These are phyloP conservation scores for Pseudopithomyces chartarum DNA, from an alignment of 2,329 filamentous ascomycete species.

Conservation along the genomic window DNA sequence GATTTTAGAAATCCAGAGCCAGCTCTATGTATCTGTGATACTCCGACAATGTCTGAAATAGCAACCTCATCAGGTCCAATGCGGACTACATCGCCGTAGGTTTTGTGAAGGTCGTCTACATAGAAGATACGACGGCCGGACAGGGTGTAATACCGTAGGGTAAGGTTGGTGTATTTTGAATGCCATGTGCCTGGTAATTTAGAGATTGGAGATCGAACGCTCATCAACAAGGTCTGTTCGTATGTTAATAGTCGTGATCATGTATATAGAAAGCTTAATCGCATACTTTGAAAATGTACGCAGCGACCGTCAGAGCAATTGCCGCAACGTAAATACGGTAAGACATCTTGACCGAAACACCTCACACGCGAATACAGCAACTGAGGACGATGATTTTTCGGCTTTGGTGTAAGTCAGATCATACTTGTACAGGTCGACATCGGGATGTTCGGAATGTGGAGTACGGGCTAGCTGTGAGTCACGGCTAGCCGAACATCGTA, in stretches of 20 bases:
- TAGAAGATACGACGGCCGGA: constrained; percentile 45
- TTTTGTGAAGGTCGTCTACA: constrained; percentile 43
- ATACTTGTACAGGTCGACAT: too few species aligned
- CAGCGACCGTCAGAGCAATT: not conserved
- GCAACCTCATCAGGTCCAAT: constrained; percentile 29
- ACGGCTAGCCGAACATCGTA: too few species aligned
- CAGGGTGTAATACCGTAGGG: constrained; percentile 42
- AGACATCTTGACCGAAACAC: not conserved
- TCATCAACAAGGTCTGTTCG: not conserved
- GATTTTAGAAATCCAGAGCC: constrained; percentile 49
- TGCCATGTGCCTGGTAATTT: constrained; percentile 37
- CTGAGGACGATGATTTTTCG: too few species aligned
- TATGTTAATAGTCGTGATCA: not conserved
- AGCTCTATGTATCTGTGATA: constrained; percentile 36
- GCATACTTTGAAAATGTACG: not conserved
- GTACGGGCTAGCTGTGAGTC: too few species aligned
- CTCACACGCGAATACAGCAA: not conserved
- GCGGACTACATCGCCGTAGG: constrained; percentile 33
- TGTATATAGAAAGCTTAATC: not conserved
- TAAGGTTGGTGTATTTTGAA: constrained; percentile 31
- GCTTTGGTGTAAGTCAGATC: too few species aligned
- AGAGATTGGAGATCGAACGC: constrained; percentile 11
- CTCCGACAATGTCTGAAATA: constrained; percentile 21
- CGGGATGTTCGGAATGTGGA: too few species aligned
- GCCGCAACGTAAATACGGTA: not conserved